phyloP scores from a whole-genome alignment of 306 rosid species.

The Quercus berberidifolia region DNA sequence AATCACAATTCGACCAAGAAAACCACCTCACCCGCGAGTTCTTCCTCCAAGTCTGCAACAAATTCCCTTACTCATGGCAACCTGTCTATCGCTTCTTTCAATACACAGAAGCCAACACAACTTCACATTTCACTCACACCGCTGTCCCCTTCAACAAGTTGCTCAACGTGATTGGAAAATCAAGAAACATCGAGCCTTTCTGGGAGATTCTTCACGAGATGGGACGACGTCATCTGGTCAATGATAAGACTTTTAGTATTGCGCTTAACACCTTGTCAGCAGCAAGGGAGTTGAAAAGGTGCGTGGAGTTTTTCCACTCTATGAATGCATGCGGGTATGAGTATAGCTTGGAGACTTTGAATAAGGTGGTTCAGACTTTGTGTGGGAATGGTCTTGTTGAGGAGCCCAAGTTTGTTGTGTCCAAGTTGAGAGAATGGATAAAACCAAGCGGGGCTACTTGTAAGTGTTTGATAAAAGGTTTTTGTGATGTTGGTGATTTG shows the following conservation, averaged over 20 bases:
- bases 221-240: constrained; percentile 46
- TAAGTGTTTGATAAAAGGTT: constrained; percentile 52
- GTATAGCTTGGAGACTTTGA: constrained; percentile 51
- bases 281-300: constrained; percentile 64
- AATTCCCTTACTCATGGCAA: neutral
- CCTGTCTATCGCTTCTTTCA: constrained; percentile 63
- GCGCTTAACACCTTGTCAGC: constrained; percentile 52
- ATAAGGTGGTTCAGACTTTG: constrained; percentile 45
- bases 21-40: too few relatives aligned
- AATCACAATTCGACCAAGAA: too few relatives aligned
- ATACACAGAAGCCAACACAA: constrained; percentile 33
- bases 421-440: constrained; percentile 57
- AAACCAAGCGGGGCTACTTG: constrained; percentile 49
- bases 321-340: constrained; percentile 53
- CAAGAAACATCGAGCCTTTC: constrained; percentile 63
- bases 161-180: constrained; percentile 37
- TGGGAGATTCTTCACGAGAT: constrained; percentile 48
- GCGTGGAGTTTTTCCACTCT: constrained; percentile 65
- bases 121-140: constrained; percentile 49
- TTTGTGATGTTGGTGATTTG: constrained; percentile 64
- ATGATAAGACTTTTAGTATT: constrained; percentile 43
- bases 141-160: constrained; percentile 61
- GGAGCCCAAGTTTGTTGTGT: constrained; percentile 58
- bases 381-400: constrained; percentile 58
- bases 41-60: too few relatives aligned